These are phyloP conservation scores for Lecanicillium sp. DNA, from an alignment of 2,329 filamentous ascomycete genomes.

Conservation along the genomic window DNA sequence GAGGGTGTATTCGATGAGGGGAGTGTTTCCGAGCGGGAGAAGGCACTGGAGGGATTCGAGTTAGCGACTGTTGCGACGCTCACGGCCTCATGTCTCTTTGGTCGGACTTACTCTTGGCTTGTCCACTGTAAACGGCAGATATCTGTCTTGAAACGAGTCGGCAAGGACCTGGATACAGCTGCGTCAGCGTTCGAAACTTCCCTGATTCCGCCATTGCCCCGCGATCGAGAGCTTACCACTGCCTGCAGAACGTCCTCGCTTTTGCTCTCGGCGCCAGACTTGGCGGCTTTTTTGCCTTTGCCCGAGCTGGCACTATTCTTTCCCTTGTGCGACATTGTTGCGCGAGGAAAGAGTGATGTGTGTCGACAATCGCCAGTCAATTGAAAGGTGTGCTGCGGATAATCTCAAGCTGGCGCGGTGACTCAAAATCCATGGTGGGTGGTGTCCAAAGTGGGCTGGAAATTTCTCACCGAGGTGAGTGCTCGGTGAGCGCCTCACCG, in stretches of 20 bases:
- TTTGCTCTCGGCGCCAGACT: slow-evolving; percentile 43
- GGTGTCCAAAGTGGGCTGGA: slow-evolving; percentile 15
- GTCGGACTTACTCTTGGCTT: slow-evolving; percentile 65
- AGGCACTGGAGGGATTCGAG: slow-evolving; percentile 60
- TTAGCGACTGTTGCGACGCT: too few relatives aligned
- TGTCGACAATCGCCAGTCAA: slow-evolving; percentile 12
- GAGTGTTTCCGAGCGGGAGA: slow-evolving; percentile 84
- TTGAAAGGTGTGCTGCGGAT: slow-evolving; percentile 8
- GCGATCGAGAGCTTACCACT: slow-evolving; percentile 33
- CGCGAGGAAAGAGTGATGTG: slow-evolving; percentile 7
- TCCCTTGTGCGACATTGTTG: slow-evolving; percentile 37
- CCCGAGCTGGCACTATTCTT: slow-evolving; percentile 28
- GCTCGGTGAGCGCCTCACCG: slow-evolving; percentile 8
- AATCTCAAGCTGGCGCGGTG: slow-evolving; percentile 1
- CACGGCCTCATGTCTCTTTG: too few relatives aligned
- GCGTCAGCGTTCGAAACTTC: slow-evolving; percentile 5
- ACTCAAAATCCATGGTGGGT: slow-evolving; percentile 20
- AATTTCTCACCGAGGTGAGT: slow-evolving; percentile 20
- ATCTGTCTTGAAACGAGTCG: slow-evolving; percentile 90
- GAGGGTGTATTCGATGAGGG: slow-evolving; percentile 94
- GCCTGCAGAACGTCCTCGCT: slow-evolving; percentile 51
- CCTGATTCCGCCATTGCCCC: slow-evolving; percentile 9
- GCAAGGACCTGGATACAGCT: slow-evolving; percentile 59
- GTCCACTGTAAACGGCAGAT: slow-evolving; percentile 81
- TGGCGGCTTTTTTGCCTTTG: slow-evolving; percentile 46